Evolutionary conservation across 2,329 filamentous ascomycete species (phyloP), one percentile per base, ranked within the genome.

Genomic region (Fusarium coffeatum): DNA sequence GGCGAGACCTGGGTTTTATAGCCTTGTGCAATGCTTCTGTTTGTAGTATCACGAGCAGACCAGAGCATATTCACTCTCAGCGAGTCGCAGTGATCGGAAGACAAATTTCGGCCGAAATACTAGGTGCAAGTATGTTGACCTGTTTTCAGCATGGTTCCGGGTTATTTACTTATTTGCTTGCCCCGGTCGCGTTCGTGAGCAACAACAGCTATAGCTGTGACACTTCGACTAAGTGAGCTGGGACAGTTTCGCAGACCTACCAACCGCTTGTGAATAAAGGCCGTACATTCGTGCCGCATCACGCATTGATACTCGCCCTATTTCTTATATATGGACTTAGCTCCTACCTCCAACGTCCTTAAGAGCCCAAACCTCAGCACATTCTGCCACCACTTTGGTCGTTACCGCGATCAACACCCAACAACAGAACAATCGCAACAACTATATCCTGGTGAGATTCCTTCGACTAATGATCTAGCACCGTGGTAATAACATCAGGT

Each of bases 301-400:
- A 37, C 34, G 1, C 0, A 2, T 4, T 2, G 5, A 37, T 11
- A 4, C 1, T n/a, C 5, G 10, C 6, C 6, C 10, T n/a, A 0
- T 7, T n/a, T 37, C 34, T 1, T n/a, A 37, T 7, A n/a, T 37
- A n/a, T 4, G 2, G 16, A 37, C 5, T 11, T 5, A n/a, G 34
- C 5, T 18, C 5, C 16, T n/a, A 5, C 9, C 11, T 10, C 32
- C 9, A 3, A 37, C 34, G 11, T 37, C 6, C 5, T n/a, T 11
- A 3, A n/a, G 9, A 6, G 8, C 16, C 28, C 34, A 37, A 37
- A 37, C 3, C 18, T 37, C 18, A n/a, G 18, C 34, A 37, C 6
- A 7, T 37, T 7, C 34, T 4, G n/a, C 34, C 6, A n/a, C 16
- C 1, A 0, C 7, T 10, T 11, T n/a, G 1, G 6, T n/a, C n/a